Evolutionary conservation across 169 alveolate genomes (phyloP), one percentile per base, ranked within the genome.

Genomic region (Plasmodium gaboni): DNA sequence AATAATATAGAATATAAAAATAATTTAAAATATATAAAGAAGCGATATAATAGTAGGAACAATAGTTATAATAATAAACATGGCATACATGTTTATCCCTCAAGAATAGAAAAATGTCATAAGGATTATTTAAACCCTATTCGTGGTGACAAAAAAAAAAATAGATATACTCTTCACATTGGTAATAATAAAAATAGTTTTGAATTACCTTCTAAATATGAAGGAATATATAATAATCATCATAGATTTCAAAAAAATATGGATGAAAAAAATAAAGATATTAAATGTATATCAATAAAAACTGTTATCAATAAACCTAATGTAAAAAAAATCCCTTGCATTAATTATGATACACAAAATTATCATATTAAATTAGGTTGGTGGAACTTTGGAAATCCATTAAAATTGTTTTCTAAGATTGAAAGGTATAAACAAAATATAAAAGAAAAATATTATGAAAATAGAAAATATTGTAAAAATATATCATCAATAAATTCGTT

Each of bases 341-440:
- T 83, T 55, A 68, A 63, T 32, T 83, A 83, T 61, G 57, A 70
- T 12, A 83, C 73, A 12, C 17, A 83, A 32, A 68, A 48, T 46
- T 83, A 83, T 63, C 1, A 63, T 44, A n/a, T 69, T 50, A 67
- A 69, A 57, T 46, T 83, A 61, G 91, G 91, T 44, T 83, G 91
- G 86, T 68, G 85, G 83, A 38, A 69, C 38, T 67, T 57, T 15
- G 86, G 85, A 61, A 53, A 83, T 53, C 13, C 42, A 26, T 83
- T 50, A 24, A 67, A 83, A 48, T 13, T 83, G 22, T 46, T 67
- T 17, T 59, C 68, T 10, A 83, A 83, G 12, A 83, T 83, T 28
- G 91, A 69, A 83, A 83, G 48, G 15, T 83, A 48, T 83, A 83
- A 83, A 60, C 73, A 83, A 68, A 67, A 57, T 61, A 69, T 83